Evolutionary conservation across 179 eudicot genomes (phyloP).

Genomic region (Spergularia azorica): DNA sequence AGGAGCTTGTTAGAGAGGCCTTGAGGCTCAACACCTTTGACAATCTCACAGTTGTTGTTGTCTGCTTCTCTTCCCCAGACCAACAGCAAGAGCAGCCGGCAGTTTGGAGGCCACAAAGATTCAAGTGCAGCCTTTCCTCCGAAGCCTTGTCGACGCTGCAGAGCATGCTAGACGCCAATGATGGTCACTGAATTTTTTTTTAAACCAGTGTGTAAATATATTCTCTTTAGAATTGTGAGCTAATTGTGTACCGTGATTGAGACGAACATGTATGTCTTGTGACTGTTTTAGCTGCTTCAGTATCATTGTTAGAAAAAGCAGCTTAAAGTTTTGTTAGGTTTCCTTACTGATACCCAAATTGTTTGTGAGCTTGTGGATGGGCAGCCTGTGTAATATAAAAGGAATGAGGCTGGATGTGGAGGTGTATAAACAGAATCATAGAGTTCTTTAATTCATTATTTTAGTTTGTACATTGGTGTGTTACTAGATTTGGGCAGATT

Average conservation of each 20-base stretch:
- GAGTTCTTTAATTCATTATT: constrained; percentile 14
- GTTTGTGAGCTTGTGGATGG: constrained; percentile 3
- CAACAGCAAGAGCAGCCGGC: constrained; percentile 32
- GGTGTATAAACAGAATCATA: constrained; percentile 8
- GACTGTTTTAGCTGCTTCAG: constrained; percentile 47
- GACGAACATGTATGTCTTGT: not conserved
- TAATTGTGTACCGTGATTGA: constrained; percentile 14
- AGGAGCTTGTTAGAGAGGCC: constrained; percentile 77
- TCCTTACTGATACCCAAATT: constrained; percentile 2
- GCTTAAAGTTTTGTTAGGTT: constrained; percentile 50
- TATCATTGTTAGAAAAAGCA: constrained; percentile 34
- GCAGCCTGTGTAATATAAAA: constrained; percentile 23
- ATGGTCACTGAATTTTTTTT: constrained; percentile 22
- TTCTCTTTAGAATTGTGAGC: constrained; percentile 8
- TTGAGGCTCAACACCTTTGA: constrained; percentile 62
- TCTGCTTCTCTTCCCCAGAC: constrained; percentile 55
- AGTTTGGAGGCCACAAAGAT: constrained; percentile 40
- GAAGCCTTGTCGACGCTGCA: constrained; percentile 63
- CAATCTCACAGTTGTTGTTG: constrained; percentile 69
- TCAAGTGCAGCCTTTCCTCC: constrained; percentile 57
- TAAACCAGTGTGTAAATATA: constrained; percentile 27
- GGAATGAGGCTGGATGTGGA: constrained; percentile 14
- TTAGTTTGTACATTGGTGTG: constrained; percentile 14
- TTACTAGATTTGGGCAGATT: too few relatives aligned
- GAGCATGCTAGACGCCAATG: constrained; percentile 45